Base-by-base conservation (phyloP, 345 rosid species). In the Chamaenerion angustifolium region DNA sequence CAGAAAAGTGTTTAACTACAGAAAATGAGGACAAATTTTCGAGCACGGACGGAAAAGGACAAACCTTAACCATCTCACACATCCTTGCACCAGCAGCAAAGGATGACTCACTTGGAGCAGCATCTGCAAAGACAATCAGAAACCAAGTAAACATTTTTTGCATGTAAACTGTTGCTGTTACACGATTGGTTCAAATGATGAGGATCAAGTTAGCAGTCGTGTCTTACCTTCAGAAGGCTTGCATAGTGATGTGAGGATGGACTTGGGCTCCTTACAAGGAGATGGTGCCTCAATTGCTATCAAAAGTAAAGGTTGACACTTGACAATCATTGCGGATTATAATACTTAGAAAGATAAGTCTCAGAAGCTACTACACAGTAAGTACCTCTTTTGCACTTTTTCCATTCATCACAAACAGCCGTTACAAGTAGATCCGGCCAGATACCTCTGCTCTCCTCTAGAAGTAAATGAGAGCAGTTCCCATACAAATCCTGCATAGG, bases 381-480 rank as follows among this genome's bases (percentile, higher is more conserved):
- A 51, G 56, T 78, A 76, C 99, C 99, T 80, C 76, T 75, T 76
- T 88, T 92, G 76, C 99, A 92, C 68, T 77, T 80, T 64, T 76
- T 82, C 99, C 99, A 93, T 71, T 88, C 96, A 75, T 82, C 80
- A 71, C 69, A 60, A 23, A 93, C 63, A 49, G 82, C 83, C 2
- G 68, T 68, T 60, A 82, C 49, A 60, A 93, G 76, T 52, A 79
- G 69, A 76, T 93, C 99, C 12, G 74, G 63, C 99, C 99, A 93
- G 60, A 49, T 56, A 58, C 99, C 95, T 71, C 70, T 79, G 27
- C 62, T 68, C 76, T 88, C 94, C 75, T 48, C 65, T 27, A 59
- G 44, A 69, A 93, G 68, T 46, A 72, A 70, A 56, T 31, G 58
- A 35, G 46, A 62, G 55, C 84, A 79, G 21, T 75, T 76, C 71